Percentiles rank a stretch among this genome's conserved stretches.
Evolutionary conservation across 257 asterid genomes (phyloP).

Genomic region (Lycium barbarum): DNA sequence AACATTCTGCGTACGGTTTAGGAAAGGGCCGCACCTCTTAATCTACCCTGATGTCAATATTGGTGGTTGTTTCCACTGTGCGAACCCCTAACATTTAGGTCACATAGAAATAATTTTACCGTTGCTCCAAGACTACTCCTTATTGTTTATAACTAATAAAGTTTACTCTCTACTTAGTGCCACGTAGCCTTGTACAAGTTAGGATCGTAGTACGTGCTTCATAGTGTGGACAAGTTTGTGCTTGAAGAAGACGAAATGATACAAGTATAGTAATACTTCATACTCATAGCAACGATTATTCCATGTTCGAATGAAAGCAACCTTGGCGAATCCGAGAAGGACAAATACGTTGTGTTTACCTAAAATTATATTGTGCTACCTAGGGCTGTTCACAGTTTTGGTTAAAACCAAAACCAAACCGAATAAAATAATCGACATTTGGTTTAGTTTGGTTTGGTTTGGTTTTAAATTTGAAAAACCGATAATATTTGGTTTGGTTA

Average conservation of each 20-base stretch:
- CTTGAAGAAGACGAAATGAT: slow-evolving; percentile 23
- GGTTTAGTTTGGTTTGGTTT: too few species aligned
- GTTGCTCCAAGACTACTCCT: background rate
- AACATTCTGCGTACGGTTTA: too few species aligned
- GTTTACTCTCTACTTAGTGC: background rate
- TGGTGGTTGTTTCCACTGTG: too few species aligned
- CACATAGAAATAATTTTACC: too few species aligned
- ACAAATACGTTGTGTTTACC: background rate
- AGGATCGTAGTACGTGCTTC: background rate
- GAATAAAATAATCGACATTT: too few species aligned
- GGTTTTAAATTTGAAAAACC: too few species aligned
- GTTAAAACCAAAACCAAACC: too few species aligned
- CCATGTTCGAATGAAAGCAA: background rate
- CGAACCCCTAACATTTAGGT: too few species aligned
- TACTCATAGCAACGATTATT: background rate
- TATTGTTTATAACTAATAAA: slow-evolving; percentile 15
- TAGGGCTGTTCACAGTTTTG: too few species aligned
- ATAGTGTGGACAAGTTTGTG: slow-evolving; percentile 19
- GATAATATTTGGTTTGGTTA: too few species aligned
- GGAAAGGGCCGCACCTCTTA: too few species aligned
- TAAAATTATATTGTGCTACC: background rate
- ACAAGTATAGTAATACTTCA: background rate
- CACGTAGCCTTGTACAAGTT: background rate
- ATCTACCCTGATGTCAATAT: too few species aligned
- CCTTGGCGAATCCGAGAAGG: background rate